Evolutionary conservation across 768 basidiomycete genomes (phyloP).

Genomic region (Tulasnella calospora): DNA sequence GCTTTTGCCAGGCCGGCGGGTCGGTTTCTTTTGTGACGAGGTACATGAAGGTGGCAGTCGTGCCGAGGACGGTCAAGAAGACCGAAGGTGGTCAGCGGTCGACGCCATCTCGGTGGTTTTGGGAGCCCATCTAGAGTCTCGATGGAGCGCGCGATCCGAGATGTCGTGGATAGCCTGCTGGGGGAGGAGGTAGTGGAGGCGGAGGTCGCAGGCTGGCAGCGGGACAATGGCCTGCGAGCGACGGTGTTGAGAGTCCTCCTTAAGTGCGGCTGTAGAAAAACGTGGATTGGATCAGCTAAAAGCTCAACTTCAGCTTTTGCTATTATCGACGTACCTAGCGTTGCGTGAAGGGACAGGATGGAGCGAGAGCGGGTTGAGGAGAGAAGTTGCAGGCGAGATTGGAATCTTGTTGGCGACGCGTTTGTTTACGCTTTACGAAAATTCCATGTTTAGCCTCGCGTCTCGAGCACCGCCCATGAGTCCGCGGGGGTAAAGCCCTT

Average conservation of each 20-base stretch:
- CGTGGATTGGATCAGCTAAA: background rate
- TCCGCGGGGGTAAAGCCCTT: background rate
- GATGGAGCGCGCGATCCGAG: background rate
- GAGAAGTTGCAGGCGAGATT: background rate
- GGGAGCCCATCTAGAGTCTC: background rate
- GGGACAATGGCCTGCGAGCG: conserved; percentile 10
- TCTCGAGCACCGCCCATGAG: background rate
- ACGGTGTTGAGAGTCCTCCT: conserved; percentile 4
- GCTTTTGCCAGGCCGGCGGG: conserved; percentile 73
- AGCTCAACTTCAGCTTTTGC: background rate
- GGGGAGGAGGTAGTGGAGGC: background rate
- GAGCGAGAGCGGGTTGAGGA: background rate
- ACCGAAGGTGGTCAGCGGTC: conserved; percentile 56
- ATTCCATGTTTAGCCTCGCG: background rate
- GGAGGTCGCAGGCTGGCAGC: background rate
- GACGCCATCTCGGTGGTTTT: conserved; percentile 38
- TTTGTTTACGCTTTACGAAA: conserved; percentile 2
- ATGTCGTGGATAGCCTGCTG: background rate
- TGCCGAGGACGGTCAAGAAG: conserved; percentile 61
- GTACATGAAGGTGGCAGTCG: conserved; percentile 62
- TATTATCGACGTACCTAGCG: background rate
- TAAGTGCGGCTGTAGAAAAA: background rate
- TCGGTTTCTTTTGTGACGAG: conserved; percentile 71
- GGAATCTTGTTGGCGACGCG: conserved; percentile 1
- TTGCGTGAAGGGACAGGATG: background rate